phyloP scores from a whole-genome alignment of 805 yeast species.

The Pichia exigua region DNA sequence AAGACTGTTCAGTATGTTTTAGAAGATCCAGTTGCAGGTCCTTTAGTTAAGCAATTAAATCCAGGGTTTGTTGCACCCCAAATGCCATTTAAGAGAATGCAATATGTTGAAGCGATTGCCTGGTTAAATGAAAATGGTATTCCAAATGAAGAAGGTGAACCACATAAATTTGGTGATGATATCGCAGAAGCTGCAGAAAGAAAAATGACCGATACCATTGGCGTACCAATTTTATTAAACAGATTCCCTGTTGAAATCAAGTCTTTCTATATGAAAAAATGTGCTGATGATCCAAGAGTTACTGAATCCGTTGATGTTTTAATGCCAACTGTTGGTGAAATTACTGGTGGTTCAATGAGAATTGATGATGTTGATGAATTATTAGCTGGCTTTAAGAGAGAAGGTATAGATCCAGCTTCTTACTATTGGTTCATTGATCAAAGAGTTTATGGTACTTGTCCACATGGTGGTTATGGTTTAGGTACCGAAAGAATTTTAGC shows the following conservation, averaged over 20 bases:
- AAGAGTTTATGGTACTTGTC: constrained; percentile 94
- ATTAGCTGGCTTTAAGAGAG: constrained; percentile 87
- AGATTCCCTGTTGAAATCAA: constrained; percentile 96
- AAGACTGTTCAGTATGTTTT: constrained; percentile 65
- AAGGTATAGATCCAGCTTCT: constrained; percentile 69
- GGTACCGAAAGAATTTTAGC: constrained; percentile 98
- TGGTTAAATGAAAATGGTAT: constrained; percentile 96
- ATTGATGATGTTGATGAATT: constrained; percentile 74
- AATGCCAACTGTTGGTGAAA: constrained; percentile 99
- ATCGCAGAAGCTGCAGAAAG: constrained; percentile 99
- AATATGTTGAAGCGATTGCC: constrained; percentile 81
- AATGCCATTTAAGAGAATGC: constrained; percentile 85
- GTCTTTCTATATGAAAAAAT: constrained; percentile 95
- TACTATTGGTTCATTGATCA: constrained; percentile 97
- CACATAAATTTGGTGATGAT: constrained; percentile 95
- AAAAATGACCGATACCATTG: constrained; percentile 92
- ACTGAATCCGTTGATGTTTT: constrained; percentile 97
- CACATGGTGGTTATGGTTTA: constrained; percentile 98
- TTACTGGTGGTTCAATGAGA: constrained; percentile 99
- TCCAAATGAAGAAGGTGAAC: constrained; percentile 89
- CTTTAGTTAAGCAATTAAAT: constrained; percentile 83
- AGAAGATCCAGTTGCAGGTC: constrained; percentile 89
- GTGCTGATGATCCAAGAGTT: constrained; percentile 83
- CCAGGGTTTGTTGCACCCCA: constrained; percentile 81
- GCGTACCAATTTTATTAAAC: constrained; percentile 84